Evolutionary conservation across 345 rosid species (phyloP).

Genomic region (Alliaria petiolata): DNA sequence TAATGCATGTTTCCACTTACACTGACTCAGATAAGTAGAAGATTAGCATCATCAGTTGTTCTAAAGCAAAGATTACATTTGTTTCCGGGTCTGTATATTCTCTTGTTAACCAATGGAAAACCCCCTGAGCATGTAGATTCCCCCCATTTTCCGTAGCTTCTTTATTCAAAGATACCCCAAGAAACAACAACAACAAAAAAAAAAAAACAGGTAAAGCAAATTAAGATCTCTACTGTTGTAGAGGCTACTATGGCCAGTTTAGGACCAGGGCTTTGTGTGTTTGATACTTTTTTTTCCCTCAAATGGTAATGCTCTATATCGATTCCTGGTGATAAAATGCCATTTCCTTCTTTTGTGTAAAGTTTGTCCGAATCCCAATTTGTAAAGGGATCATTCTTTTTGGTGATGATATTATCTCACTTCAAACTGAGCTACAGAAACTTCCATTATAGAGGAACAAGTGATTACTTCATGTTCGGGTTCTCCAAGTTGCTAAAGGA

Average conservation of each 20-base stretch:
- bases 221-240: slow-evolving; percentile 2
- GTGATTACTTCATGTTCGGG: slow-evolving; percentile 22
- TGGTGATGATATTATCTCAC: slow-evolving; percentile 21
- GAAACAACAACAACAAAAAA: slow-evolving; percentile 11
- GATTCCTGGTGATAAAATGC: slow-evolving; percentile 26
- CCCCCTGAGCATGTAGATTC: slow-evolving; percentile 22
- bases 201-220: not conserved
- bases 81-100: slow-evolving; percentile 4
- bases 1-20: slow-evolving; percentile 5
- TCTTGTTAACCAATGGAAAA: slow-evolving; percentile 14
- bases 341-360: slow-evolving; percentile 24
- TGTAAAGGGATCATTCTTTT: slow-evolving; percentile 21
- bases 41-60: not conserved
- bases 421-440: slow-evolving; percentile 38
- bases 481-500: slow-evolving; percentile 41
- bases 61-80: slow-evolving; percentile 2
- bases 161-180: slow-evolving; percentile 15
- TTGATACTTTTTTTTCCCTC: slow-evolving; percentile 15
- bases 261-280: slow-evolving; percentile 23
- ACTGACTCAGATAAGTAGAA: not conserved
- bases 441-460: slow-evolving; percentile 27
- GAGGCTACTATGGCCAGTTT: slow-evolving; percentile 8
- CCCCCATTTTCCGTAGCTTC: slow-evolving; percentile 13
- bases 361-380: too few relatives aligned
- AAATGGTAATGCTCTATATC: slow-evolving; percentile 14